Conservation (phyloP, 805 yeast genomes). For the Gaillardinia entomophila region DNA sequence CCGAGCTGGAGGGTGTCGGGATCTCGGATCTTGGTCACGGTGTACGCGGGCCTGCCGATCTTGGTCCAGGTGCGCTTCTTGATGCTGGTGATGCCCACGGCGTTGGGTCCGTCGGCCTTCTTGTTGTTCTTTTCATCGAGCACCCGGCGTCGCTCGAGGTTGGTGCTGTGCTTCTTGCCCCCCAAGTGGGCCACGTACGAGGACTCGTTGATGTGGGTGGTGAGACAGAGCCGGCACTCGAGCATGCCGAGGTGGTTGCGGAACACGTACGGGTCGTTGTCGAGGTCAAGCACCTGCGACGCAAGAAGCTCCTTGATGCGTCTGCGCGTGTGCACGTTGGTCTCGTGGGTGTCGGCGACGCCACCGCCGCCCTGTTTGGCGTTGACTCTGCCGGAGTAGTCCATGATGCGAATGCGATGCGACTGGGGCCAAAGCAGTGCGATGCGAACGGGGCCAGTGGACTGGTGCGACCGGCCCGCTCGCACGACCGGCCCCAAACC, state of each 20-base stretch:
- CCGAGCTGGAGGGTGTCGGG: conserved; percentile 57
- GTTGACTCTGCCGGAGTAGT: conserved; percentile 83
- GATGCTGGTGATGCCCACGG: conserved; percentile 30
- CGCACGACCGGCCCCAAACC: too few species aligned
- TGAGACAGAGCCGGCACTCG: conserved; percentile 80
- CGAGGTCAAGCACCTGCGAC: conserved; percentile 44
- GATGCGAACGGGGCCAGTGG: too few species aligned
- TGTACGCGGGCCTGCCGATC: conserved; percentile 72
- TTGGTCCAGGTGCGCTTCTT: conserved; percentile 45
- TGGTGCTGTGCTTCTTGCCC: conserved; percentile 77
- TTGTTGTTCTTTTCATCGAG: conserved; percentile 28
- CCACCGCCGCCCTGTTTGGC: conserved; percentile 92
- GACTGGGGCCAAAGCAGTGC: too few species aligned
- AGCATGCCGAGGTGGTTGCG: conserved; percentile 77
- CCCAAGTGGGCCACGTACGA: conserved; percentile 80
- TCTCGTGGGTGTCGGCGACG: conserved; percentile 66
- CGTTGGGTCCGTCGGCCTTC: conserved; percentile 9
- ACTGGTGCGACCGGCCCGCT: too few species aligned
- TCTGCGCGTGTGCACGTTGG: conserved; percentile 62
- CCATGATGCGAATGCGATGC: conserved; percentile 44
- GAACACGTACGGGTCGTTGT: conserved; percentile 77
- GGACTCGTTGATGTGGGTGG: conserved; percentile 74
- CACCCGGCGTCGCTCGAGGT: conserved; percentile 53
- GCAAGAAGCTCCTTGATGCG: conserved; percentile 61
- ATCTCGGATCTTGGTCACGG: conserved; percentile 64